phyloP scores from a whole-genome alignment of 1,284 basidiomycete species.

The Chondrostereum purpureum region DNA sequence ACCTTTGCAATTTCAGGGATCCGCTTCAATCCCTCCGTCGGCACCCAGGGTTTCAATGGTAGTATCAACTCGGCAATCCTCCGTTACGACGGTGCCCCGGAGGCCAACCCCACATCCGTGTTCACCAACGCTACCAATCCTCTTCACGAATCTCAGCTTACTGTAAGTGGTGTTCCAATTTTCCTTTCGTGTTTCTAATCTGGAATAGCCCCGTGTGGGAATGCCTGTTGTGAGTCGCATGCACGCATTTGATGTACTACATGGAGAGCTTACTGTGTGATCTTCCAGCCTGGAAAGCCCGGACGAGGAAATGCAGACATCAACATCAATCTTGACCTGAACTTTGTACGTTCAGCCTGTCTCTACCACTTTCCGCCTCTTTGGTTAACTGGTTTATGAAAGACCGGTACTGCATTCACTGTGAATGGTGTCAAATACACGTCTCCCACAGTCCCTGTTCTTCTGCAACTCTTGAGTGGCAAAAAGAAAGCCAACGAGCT shows the following conservation, averaged over 20 bases:
- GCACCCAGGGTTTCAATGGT: constrained; percentile 17
- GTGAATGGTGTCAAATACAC: background rate
- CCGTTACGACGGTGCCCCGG: constrained; percentile 33
- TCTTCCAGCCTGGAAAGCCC: constrained; percentile 17
- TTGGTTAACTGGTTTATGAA: too few species aligned
- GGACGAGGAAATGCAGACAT: constrained; percentile 30
- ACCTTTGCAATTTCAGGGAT: constrained; percentile 19
- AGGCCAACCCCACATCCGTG: constrained; percentile 26
- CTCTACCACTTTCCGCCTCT: too few species aligned
- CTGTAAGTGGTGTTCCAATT: background rate
- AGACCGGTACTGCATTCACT: background rate
- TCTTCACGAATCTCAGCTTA: background rate
- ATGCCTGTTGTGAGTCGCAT: too few species aligned
- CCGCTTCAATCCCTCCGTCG: constrained; percentile 20
- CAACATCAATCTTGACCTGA: constrained; percentile 16
- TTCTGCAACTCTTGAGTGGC: constrained; percentile 24
- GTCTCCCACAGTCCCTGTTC: constrained; percentile 9
- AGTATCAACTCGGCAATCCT: constrained; percentile 37
- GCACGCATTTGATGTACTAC: too few species aligned
- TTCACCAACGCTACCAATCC: background rate
- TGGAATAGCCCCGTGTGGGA: too few species aligned
- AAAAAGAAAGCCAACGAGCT: constrained; percentile 16
- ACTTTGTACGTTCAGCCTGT: background rate
- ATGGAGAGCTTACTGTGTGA: background rate
- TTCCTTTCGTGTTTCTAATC: too few species aligned